Base-by-base conservation (phyloP, 345 rosid species). In the Moricandia moricandioides region DNA sequence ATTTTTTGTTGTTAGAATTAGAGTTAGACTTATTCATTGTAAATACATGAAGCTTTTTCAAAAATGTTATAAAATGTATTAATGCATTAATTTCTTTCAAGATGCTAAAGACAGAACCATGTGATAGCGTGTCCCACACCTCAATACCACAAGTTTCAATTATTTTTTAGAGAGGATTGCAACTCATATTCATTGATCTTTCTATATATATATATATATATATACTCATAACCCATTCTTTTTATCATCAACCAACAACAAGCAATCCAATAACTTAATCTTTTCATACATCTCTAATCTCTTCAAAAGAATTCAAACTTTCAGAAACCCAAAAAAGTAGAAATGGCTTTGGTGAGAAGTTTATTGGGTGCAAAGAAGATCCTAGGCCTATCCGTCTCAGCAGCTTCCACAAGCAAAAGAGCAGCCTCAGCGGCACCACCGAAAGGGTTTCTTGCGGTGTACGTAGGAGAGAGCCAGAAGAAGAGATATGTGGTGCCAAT, bases 401-500 rank as follows among this genome's bases (percentile, higher is more conserved):
- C 47, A 33, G 51, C 51, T 13, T 4, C 51, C 0, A 43, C 51
- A 5, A 16, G 56, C 9, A 49, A 49, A 49, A 14, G 56, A 7
- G 1, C 56, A 49, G 6, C n/a, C n/a, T n/a, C n/a, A n/a, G n/a
- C n/a, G n/a, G n/a, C 56, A 49, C 56, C 56, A 4, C 56, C 56
- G 3, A 62, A 69, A 65, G 85, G 87, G 8, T 83, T 80, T 43
- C 68, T 82, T 24, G 81, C 85, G 0, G 82, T 87, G 5, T 85
- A 87, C 64, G 86, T 87, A 0, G 84, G 84, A 35, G 86, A 85
- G 40, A 49, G 6, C 24, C 63, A 78, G 12, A 73, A 59, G 77
- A 82, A 56, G 55, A 79, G 85, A 69, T 82, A 71, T 29, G 8
- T 80, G 35, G 83, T 85, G 34, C 87, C 88, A 0, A 30, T 85